phyloP scores from a whole-genome alignment of 2,329 filamentous ascomycete genomes.

The Ophiostoma quercus region DNA sequence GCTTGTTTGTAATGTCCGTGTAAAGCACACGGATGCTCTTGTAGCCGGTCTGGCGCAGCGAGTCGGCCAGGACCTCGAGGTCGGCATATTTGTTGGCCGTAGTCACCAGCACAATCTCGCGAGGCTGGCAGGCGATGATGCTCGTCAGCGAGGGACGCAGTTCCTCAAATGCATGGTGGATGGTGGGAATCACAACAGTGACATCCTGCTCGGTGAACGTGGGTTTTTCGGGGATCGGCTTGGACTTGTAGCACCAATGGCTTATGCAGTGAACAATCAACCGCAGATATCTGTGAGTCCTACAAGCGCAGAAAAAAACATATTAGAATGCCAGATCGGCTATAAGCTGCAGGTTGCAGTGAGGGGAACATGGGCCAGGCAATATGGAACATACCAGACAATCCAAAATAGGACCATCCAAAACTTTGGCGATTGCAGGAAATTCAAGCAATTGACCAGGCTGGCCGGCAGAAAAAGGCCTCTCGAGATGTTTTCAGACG shows the following conservation, averaged over 20 bases:
- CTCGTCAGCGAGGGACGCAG: conserved; percentile 75
- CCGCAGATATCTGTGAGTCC: conserved; percentile 82
- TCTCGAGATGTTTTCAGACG: conserved; percentile 7
- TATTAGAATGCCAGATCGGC: neutral
- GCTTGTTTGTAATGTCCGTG: conserved; percentile 87
- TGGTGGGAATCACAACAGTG: conserved; percentile 88
- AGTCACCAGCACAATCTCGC: conserved; percentile 77
- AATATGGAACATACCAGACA: conserved; percentile 41
- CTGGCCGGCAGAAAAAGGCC: neutral
- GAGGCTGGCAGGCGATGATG: conserved; percentile 64
- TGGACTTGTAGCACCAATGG: conserved; percentile 82
- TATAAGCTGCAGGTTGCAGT: neutral
- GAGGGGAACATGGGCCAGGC: neutral
- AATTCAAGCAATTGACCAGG: conserved; percentile 10
- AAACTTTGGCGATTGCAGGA: conserved; percentile 41
- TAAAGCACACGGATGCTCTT: conserved; percentile 67
- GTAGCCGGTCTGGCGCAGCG: conserved; percentile 40
- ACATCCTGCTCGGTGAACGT: conserved; percentile 75
- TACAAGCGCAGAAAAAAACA: conserved; percentile 35
- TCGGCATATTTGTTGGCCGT: conserved; percentile 71
- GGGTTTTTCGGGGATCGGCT: conserved; percentile 76
- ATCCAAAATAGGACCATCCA: conserved; percentile 42
- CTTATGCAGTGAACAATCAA: conserved; percentile 78
- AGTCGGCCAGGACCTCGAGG: conserved; percentile 61
- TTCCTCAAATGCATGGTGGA: conserved; percentile 80